Conservation (phyloP, 371 early-diverging fungal genomes). For the Apophysomyces elegans region DNA sequence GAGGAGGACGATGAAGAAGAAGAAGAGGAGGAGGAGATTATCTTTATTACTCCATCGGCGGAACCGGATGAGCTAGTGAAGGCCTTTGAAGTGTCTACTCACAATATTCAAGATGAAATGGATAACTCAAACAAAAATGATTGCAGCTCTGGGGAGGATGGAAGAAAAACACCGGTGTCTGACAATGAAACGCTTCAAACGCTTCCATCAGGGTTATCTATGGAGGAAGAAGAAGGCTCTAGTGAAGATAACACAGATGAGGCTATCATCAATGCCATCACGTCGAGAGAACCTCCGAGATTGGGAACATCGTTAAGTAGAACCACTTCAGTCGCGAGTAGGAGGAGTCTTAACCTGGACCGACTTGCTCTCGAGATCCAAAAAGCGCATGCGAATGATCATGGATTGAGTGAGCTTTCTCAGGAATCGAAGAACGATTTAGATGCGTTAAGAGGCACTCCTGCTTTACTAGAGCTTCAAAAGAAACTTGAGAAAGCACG, state of each 20-base stretch:
- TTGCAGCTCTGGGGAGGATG: conserved; percentile 22
- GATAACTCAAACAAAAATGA: neutral
- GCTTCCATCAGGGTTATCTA: neutral
- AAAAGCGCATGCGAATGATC: conserved; percentile 11
- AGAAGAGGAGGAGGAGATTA: conserved; percentile 47
- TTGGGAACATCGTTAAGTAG: conserved; percentile 40
- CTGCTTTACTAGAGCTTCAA: conserved; percentile 32
- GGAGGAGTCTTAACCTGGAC: conserved; percentile 17
- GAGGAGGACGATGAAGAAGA: conserved; percentile 33
- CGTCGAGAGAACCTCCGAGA: conserved; percentile 38
- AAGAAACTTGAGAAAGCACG: conserved; percentile 38
- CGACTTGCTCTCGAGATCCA: conserved; percentile 4
- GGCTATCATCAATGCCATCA: conserved; percentile 37
- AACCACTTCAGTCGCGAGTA: conserved; percentile 25
- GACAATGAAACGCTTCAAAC: conserved; percentile 32
- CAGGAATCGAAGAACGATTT: conserved; percentile 7
- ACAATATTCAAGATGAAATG: conserved; percentile 9
- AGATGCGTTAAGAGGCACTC: conserved; percentile 15
- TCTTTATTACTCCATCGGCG: conserved; percentile 32
- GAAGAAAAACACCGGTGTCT: conserved; percentile 27
- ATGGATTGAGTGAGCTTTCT: conserved; percentile 6
- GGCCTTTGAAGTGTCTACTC: conserved; percentile 38
- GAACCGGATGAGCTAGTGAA: conserved; percentile 38
- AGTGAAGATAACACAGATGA: conserved; percentile 50
- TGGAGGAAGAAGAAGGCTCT: conserved; percentile 42